Conservation (phyloP, 1,139 yeast species). For the Nadsonia commutata region DNA sequence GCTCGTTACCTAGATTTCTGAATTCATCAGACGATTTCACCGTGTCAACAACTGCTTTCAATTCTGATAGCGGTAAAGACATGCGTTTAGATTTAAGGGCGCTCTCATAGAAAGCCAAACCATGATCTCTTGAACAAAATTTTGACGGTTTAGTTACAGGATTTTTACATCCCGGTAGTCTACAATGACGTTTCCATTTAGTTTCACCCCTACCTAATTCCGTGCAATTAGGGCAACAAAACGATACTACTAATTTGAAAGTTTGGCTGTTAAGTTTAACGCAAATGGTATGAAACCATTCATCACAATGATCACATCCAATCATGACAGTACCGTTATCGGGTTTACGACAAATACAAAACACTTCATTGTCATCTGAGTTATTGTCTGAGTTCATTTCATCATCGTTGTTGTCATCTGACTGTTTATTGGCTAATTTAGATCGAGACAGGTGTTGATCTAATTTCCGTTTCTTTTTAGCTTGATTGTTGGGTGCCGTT, state of each 20-base stretch:
- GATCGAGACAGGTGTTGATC: too few relatives aligned
- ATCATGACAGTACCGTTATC: constrained; percentile 75
- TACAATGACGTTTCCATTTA: constrained; percentile 63
- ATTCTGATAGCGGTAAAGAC: too few relatives aligned
- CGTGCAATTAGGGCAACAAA: constrained; percentile 63
- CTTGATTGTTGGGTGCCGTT: too few relatives aligned
- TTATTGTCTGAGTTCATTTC: not conserved
- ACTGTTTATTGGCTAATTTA: not conserved
- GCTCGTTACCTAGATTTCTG: constrained; percentile 2
- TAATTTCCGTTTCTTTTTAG: too few relatives aligned
- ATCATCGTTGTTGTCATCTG: not conserved
- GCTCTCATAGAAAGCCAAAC: constrained; percentile 37
- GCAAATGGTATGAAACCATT: constrained; percentile 84
- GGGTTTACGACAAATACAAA: constrained; percentile 65
- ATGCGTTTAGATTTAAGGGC: too few relatives aligned
- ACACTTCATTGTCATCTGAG: constrained; percentile 32
- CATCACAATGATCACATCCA: constrained; percentile 89
- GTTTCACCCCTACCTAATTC: constrained; percentile 31
- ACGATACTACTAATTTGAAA: constrained; percentile 46
- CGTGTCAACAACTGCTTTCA: not conserved
- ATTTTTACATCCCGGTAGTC: constrained; percentile 41
- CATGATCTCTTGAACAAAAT: constrained; percentile 68
- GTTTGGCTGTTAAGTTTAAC: constrained; percentile 43
- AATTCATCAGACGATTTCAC: constrained; percentile 1
- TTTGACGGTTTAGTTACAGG: constrained; percentile 44